These are phyloP conservation scores for Selenicereus undatus DNA, from an alignment of 148 eudicot species.

Conservation along the genomic window DNA sequence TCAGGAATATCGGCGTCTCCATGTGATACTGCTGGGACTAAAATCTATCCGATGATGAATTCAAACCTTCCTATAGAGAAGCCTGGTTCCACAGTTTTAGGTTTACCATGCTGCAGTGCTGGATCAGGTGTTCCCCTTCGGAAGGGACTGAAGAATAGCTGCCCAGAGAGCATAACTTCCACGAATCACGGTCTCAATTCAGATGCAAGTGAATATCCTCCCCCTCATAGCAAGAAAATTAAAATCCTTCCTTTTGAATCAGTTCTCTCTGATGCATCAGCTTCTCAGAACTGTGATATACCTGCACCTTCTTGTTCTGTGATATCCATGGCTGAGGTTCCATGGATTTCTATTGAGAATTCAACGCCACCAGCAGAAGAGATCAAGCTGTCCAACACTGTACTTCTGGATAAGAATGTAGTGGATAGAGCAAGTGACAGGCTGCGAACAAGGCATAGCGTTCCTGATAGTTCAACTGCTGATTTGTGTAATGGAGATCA, in stretches of 20 bases:
- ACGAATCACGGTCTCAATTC: slow-evolving; percentile 12
- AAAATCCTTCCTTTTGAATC: slow-evolving; percentile 30
- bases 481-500: slow-evolving; percentile 10
- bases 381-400: slow-evolving; percentile 11
- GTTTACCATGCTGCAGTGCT: slow-evolving; percentile 5
- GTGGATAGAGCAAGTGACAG: slow-evolving; percentile 14
- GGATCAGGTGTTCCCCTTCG: slow-evolving; percentile 11
- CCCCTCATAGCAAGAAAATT: slow-evolving; percentile 34
- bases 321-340: slow-evolving; percentile 18
- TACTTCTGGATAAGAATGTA: slow-evolving; percentile 13
- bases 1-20: slow-evolving; percentile 16
- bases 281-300: slow-evolving; percentile 28
- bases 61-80: slow-evolving; percentile 25
- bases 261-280: slow-evolving; percentile 20
- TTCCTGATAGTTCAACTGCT: slow-evolving; percentile 21
- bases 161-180: slow-evolving; percentile 17
- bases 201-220: slow-evolving; percentile 25
- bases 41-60: slow-evolving; percentile 22
- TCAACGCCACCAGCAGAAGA: slow-evolving; percentile 18
- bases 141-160: slow-evolving; percentile 16
- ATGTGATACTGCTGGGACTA: slow-evolving; percentile 14
- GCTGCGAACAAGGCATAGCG: slow-evolving; percentile 20
- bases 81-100: slow-evolving; percentile 19
- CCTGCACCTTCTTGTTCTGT: slow-evolving; percentile 19
- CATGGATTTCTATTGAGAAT: slow-evolving; percentile 12